These are phyloP conservation scores for Triadica sebifera DNA, from an alignment of 345 rosid species.

Conservation along the genomic window DNA sequence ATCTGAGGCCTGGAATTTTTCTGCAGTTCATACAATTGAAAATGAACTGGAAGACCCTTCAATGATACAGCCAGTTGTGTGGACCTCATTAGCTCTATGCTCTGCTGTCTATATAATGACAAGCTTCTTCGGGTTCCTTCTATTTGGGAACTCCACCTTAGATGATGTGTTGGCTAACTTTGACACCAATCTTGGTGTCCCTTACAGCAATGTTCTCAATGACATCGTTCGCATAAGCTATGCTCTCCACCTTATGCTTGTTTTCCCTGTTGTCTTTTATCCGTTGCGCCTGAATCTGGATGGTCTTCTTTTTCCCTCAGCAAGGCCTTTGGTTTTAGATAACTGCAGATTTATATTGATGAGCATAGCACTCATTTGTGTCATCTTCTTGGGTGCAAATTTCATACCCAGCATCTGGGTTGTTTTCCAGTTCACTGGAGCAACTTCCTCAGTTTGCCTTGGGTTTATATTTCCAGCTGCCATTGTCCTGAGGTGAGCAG, in stretches of 20 bases:
- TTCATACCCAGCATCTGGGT: conserved; percentile 24
- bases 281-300: conserved; percentile 21
- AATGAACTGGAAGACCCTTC: conserved; percentile 25
- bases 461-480: conserved; percentile 30
- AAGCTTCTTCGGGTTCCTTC: conserved; percentile 27
- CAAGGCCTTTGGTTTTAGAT: conserved; percentile 15
- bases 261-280: conserved; percentile 21
- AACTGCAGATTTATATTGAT: conserved; percentile 22
- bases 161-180: conserved; percentile 29
- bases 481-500: conserved; percentile 19
- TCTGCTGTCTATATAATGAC: conserved; percentile 20
- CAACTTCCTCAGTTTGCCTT: conserved; percentile 22
- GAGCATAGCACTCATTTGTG: conserved; percentile 11
- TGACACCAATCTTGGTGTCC: conserved; percentile 19
- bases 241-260: conserved; percentile 25
- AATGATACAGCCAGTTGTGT: conserved; percentile 20
- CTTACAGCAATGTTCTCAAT: conserved; percentile 19
- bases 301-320: conserved; percentile 27
- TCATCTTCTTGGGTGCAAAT: conserved; percentile 25
- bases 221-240: conserved; percentile 23
- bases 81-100: conserved; percentile 19
- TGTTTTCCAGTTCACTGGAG: conserved; percentile 30
- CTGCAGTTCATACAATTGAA: conserved; percentile 24
- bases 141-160: conserved; percentile 26
- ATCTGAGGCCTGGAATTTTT: neutral